Conservation (phyloP, 2,329 filamentous ascomycete genomes). For the Arachnomyces sp. region DNA sequence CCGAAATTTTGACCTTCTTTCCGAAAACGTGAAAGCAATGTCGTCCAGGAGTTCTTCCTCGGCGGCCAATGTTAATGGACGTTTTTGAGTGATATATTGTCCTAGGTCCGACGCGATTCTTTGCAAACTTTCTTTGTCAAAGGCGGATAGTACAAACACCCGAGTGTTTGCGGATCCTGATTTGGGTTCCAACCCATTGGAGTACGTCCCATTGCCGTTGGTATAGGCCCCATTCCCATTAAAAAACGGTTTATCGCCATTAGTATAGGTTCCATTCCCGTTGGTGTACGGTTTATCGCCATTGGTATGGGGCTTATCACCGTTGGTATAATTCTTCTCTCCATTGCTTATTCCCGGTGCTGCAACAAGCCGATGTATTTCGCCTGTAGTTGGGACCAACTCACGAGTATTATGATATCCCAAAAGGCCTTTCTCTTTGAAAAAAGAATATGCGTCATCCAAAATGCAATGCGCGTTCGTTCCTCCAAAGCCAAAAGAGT, state of each 20-base stretch:
- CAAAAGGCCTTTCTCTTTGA: conserved; percentile 2
- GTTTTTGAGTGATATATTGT: neutral
- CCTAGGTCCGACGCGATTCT: conserved; percentile 24
- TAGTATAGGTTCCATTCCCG: neutral
- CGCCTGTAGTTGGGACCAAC: neutral
- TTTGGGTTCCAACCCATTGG: neutral
- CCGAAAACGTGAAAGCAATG: conserved; percentile 8
- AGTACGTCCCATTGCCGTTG: neutral
- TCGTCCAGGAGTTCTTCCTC: conserved; percentile 4
- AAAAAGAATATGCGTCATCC: conserved; percentile 12
- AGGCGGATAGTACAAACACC: conserved; percentile 11
- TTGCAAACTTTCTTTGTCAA: conserved; percentile 22
- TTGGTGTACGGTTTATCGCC: neutral
- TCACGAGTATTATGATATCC: conserved; percentile 8
- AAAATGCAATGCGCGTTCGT: conserved; percentile 21
- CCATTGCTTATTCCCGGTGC: neutral
- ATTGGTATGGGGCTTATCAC: neutral
- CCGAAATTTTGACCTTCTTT: conserved; percentile 4
- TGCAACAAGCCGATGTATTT: conserved; percentile 2
- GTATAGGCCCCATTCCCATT: too few relatives aligned
- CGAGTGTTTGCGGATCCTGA: neutral
- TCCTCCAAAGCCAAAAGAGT: conserved; percentile 26
- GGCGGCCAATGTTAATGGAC: neutral
- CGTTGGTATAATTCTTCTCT: neutral
- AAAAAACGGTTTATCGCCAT: neutral